These are phyloP conservation scores for Calonectria naviculata DNA, from an alignment of 2,329 filamentous ascomycete genomes.

Conservation along the genomic window DNA sequence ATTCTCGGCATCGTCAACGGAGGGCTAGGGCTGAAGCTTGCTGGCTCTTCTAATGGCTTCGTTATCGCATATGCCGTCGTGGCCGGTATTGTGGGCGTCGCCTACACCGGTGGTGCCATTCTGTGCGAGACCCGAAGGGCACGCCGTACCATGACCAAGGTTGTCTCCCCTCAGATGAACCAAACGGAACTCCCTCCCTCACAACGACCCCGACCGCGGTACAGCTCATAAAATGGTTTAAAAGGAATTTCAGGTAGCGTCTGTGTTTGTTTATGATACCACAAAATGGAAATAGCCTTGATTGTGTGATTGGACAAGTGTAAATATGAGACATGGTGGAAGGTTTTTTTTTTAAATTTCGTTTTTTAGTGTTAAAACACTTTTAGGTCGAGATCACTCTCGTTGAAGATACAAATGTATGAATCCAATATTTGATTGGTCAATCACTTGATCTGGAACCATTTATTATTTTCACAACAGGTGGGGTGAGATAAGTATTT, in stretches of 20 bases:
- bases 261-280: background rate
- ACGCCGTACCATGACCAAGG: constrained; percentile 24
- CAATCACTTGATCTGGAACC: background rate
- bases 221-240: background rate
- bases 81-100: constrained; percentile 58
- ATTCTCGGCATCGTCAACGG: constrained; percentile 71
- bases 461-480: too few species aligned
- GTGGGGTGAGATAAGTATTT: background rate
- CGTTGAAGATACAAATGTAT: background rate
- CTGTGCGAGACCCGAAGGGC: constrained; percentile 26
- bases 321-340: background rate
- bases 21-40: constrained; percentile 68
- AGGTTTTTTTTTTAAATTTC: background rate
- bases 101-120: constrained; percentile 53
- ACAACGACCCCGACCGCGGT: background rate
- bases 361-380: background rate
- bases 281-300: background rate
- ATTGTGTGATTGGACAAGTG: background rate
- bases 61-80: constrained; percentile 68
- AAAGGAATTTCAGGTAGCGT: background rate
- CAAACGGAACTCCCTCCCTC: constrained; percentile 29
- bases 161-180: constrained; percentile 39
- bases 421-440: background rate
- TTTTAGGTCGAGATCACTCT: constrained; percentile 4
- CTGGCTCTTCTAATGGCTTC: constrained; percentile 51